Percentiles rank a stretch among this genome's conserved stretches.
phyloP scores from a whole-genome alignment of 2,329 filamentous ascomycete species.

The Hypoxylon sp. region DNA sequence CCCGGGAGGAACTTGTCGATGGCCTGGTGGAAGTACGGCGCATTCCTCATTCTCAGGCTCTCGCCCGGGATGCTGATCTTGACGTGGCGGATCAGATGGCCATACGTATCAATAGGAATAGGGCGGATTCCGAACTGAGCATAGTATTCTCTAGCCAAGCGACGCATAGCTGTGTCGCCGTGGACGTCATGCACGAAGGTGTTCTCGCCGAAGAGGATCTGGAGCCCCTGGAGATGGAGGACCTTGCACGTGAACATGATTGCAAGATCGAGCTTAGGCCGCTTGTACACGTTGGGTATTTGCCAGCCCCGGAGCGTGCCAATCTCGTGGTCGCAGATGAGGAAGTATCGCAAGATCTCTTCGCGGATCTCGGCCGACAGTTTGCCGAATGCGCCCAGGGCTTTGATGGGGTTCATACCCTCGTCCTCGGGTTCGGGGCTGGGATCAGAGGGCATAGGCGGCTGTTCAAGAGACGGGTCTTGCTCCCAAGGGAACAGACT shows the following conservation, averaged over 20 bases:
- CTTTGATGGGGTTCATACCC: not conserved
- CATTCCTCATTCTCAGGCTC: conserved; percentile 52
- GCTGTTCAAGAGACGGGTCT: conserved; percentile 34
- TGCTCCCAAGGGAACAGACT: conserved; percentile 24
- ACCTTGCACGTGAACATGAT: conserved; percentile 56
- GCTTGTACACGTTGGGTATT: conserved; percentile 45
- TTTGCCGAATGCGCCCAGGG: conserved; percentile 30
- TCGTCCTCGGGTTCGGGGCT: not conserved
- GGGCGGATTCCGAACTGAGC: no score
- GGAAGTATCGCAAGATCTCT: conserved; percentile 51
- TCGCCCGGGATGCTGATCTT: conserved; percentile 59
- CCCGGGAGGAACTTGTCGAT: conserved; percentile 54
- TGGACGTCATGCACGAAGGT: conserved; percentile 61
- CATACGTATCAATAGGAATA: conserved; percentile 56
- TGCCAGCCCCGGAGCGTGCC: conserved; percentile 53
- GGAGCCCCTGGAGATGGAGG: conserved; percentile 55
- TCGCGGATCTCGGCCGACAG: conserved; percentile 52
- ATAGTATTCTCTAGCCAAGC: no score
- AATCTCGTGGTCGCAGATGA: conserved; percentile 51
- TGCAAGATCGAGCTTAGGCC: conserved; percentile 50
- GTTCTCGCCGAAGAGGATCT: conserved; percentile 63
- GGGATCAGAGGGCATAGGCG: conserved; percentile 15
- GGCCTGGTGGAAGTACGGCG: conserved; percentile 52
- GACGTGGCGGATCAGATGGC: conserved; percentile 57
- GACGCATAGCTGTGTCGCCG: conserved; percentile 53